phyloP scores from a whole-genome alignment of 2,329 filamentous ascomycete genomes.

The Exophiala alcalophila region DNA sequence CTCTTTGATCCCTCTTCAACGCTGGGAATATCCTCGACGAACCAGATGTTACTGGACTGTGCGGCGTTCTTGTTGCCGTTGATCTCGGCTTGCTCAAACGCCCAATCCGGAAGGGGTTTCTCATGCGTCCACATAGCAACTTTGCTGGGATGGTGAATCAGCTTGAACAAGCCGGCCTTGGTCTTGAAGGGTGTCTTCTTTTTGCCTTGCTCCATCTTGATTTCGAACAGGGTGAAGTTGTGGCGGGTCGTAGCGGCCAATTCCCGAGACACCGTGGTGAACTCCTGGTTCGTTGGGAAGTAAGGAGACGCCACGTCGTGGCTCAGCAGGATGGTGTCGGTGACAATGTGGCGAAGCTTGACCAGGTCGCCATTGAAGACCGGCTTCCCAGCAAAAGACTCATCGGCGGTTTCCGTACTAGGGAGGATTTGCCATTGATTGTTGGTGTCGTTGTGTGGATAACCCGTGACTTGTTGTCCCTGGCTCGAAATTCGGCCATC shows the following conservation, averaged over 20 bases:
- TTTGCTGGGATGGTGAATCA: conserved; percentile 89
- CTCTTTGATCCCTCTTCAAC: conserved; percentile 69
- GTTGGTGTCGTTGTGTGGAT: conserved; percentile 97
- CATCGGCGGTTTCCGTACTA: conserved; percentile 50
- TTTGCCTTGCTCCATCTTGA: conserved; percentile 86
- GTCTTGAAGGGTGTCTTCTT: conserved; percentile 79
- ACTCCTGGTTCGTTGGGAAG: conserved; percentile 97
- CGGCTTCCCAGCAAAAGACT: conserved; percentile 57
- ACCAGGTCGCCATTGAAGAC: conserved; percentile 84
- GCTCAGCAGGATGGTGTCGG: conserved; percentile 80
- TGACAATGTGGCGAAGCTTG: conserved; percentile 80
- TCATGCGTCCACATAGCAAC: conserved; percentile 99
- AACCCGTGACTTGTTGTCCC: conserved; percentile 96
- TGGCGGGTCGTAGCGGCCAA: conserved; percentile 70
- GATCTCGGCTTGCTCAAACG: conserved; percentile 94
- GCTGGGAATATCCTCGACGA: conserved; percentile 85
- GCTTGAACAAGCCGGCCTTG: conserved; percentile 88
- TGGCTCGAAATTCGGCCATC: conserved; percentile 97
- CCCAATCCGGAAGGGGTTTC: conserved; percentile 95
- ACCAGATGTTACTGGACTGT: conserved; percentile 91
- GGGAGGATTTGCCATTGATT: conserved; percentile 97
- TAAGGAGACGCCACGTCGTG: conserved; percentile 97
- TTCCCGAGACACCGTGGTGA: conserved; percentile 74
- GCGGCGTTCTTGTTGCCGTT: conserved; percentile 97
- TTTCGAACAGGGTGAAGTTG: conserved; percentile 90